Evolutionary conservation across 495 filamentous ascomycete genomes (phyloP).

Genomic region (Oidiodendron maius): DNA sequence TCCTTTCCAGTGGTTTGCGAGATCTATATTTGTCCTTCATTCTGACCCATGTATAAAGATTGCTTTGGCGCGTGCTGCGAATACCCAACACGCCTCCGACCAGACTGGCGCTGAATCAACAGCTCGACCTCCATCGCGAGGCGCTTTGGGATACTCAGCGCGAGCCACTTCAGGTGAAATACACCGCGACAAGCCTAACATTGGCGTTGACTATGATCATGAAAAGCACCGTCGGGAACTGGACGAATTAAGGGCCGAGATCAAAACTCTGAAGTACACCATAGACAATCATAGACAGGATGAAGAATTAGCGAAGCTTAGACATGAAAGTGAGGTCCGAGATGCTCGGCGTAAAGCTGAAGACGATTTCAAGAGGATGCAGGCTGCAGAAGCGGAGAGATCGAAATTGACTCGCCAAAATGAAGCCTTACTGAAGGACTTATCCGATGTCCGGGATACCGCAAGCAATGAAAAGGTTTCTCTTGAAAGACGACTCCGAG

Average conservation of each 20-base stretch:
- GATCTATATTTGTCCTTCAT: conserved; percentile 1
- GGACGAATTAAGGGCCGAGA: conserved; percentile 49
- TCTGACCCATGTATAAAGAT: neutral
- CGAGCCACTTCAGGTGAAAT: conserved; percentile 22
- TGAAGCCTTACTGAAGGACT: conserved; percentile 62
- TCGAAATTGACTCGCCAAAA: conserved; percentile 63
- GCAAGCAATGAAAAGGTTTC: conserved; percentile 59
- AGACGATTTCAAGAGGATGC: conserved; percentile 76
- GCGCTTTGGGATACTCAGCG: conserved; percentile 25
- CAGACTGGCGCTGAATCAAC: conserved; percentile 43
- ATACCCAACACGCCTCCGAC: conserved; percentile 55
- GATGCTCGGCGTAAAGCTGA: conserved; percentile 70
- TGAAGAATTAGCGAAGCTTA: conserved; percentile 66
- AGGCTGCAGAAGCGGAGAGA: conserved; percentile 66
- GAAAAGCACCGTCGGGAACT: conserved; percentile 16
- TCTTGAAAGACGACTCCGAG: conserved; percentile 66
- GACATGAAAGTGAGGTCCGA: conserved; percentile 77
- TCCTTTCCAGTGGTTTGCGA: conserved; percentile 16
- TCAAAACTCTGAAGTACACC: conserved; percentile 47
- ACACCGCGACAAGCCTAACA: conserved; percentile 27
- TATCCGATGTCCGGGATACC: conserved; percentile 63
- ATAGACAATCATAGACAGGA: conserved; percentile 74
- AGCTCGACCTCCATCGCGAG: conserved; percentile 28
- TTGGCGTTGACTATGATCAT: conserved; percentile 13
- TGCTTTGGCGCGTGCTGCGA: conserved; percentile 32